Conservation (phyloP, 1,284 basidiomycete genomes). For the Trichosporon ovoides region DNA sequence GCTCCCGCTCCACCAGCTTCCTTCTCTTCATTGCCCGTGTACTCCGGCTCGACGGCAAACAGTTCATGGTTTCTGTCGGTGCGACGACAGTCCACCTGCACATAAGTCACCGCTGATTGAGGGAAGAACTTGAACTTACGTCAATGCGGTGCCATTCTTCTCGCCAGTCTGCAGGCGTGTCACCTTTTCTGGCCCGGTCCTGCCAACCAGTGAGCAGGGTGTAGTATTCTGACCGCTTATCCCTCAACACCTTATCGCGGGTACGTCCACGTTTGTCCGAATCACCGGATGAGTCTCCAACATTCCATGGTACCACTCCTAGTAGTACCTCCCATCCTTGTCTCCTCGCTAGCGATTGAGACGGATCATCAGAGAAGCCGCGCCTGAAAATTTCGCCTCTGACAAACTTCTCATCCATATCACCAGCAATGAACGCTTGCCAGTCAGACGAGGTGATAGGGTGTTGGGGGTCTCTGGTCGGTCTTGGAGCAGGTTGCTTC, state of each 20-base stretch:
- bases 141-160: conserved; percentile 51
- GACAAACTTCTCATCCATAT: conserved; percentile 42
- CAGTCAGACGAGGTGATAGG: conserved; percentile 42
- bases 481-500: conserved; percentile 34
- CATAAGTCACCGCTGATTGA: not conserved
- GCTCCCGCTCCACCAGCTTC: conserved; percentile 36
- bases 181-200: conserved; percentile 30
- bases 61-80: conserved; percentile 87
- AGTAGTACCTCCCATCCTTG: conserved; percentile 89
- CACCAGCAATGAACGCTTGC: conserved; percentile 37
- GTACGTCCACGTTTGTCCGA: not conserved
- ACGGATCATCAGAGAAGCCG: conserved; percentile 64
- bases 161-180: conserved; percentile 40
- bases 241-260: conserved; percentile 55
- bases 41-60: conserved; percentile 58
- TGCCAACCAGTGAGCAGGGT: conserved; percentile 71
- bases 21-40: conserved; percentile 36
- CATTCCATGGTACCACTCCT: conserved; percentile 69
- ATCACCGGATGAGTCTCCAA: conserved; percentile 17
- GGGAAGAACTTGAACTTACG: conserved; percentile 30
- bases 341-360: conserved; percentile 58
- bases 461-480: conserved; percentile 44
- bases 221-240: conserved; percentile 65
- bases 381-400: conserved; percentile 45
- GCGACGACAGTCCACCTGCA: conserved; percentile 91